Evolutionary conservation across 495 filamentous ascomycete genomes (phyloP).

Genomic region (Collariella sp.): DNA sequence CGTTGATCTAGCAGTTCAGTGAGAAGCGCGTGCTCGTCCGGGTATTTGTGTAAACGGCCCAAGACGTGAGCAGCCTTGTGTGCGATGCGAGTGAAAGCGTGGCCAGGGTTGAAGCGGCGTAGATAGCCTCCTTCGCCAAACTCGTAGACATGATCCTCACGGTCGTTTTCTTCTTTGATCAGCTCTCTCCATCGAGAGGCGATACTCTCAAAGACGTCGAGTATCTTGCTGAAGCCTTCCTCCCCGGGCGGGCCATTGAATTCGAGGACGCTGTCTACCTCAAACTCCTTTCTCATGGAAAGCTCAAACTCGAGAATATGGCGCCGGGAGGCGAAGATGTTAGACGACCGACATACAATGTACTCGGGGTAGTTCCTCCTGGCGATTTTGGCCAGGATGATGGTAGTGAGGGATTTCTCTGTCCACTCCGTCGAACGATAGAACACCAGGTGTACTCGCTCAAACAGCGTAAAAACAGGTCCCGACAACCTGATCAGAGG

Average conservation of each 20-base stretch:
- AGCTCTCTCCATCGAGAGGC: slow-evolving; percentile 73
- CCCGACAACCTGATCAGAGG: slow-evolving; percentile 74
- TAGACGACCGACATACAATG: slow-evolving; percentile 80
- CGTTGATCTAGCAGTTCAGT: slow-evolving; percentile 69
- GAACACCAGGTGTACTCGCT: slow-evolving; percentile 90
- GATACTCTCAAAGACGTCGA: slow-evolving; percentile 63
- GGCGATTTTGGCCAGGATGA: slow-evolving; percentile 85
- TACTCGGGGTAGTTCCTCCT: slow-evolving; percentile 83
- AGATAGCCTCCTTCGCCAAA: slow-evolving; percentile 85
- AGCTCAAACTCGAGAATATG: slow-evolving; percentile 83
- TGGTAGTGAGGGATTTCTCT: slow-evolving; percentile 89
- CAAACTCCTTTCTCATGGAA: slow-evolving; percentile 71
- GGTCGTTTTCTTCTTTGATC: slow-evolving; percentile 65
- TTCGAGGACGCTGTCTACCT: slow-evolving; percentile 76
- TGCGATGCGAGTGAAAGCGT: slow-evolving; percentile 87
- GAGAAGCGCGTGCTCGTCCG: slow-evolving; percentile 66
- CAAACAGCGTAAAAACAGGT: slow-evolving; percentile 72
- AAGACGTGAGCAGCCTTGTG: slow-evolving; percentile 77
- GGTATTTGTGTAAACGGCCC: slow-evolving; percentile 72
- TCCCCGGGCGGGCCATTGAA: slow-evolving; percentile 67
- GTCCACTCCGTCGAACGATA: slow-evolving; percentile 96
- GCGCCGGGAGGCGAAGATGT: slow-evolving; percentile 72
- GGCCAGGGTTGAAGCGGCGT: slow-evolving; percentile 82
- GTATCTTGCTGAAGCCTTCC: slow-evolving; percentile 50
- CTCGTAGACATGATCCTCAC: slow-evolving; percentile 73